Base-by-base conservation (phyloP, 208 protist genomes). In the Crithidia sp. region DNA sequence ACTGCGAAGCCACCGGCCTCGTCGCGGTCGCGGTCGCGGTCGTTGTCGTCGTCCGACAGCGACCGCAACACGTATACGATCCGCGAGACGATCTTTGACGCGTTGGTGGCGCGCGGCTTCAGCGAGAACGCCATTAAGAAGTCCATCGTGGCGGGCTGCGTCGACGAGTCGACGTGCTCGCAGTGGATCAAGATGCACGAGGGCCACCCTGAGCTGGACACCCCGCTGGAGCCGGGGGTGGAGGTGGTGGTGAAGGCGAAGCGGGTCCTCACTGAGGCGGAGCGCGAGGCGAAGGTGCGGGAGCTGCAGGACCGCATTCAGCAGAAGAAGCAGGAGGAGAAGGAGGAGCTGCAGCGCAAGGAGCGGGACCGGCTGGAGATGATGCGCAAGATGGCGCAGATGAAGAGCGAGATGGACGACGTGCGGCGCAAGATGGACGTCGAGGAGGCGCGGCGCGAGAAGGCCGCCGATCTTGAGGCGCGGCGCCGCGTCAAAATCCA, bases 111-210 rank as follows among this genome's bases (percentile, higher is more conserved):
- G 0, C 83, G 81, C 14, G 92, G 89, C 3, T 95, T 95, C 59
- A 94, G 90, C 68, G 92, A 94, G 16, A 95, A 93, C 64, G 92
- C 92, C 10, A 90, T 94, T 56, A 96, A 96, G 60, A 96, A 96
- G 80, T 92, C 89, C 4, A 92, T 96, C 53, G 89, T 90, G 5
- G 69, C 89, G 6, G 92, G 92, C 9, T 96, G 92, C 75, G 69
- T 96, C 45, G 81, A 96, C 65, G 88, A 91, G 62, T 49, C 63
- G 14, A 94, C 89, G 50, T 96, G 89, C 74, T 86, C 81, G 28
- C 81, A 90, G 76, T 96, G 92, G 90, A 88, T 96, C n/a, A 76
- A 76, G 7, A 89, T 96, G 92, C 92, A 96, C 76, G 78, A 84
- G 58, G 89, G 82, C 8, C 88, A 95, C 68, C 84, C 92, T 5